Percentiles rank a stretch among this genome's conserved stretches.
phyloP scores from a whole-genome alignment of 495 filamentous ascomycete genomes.

The Gamarada debralockiae region DNA sequence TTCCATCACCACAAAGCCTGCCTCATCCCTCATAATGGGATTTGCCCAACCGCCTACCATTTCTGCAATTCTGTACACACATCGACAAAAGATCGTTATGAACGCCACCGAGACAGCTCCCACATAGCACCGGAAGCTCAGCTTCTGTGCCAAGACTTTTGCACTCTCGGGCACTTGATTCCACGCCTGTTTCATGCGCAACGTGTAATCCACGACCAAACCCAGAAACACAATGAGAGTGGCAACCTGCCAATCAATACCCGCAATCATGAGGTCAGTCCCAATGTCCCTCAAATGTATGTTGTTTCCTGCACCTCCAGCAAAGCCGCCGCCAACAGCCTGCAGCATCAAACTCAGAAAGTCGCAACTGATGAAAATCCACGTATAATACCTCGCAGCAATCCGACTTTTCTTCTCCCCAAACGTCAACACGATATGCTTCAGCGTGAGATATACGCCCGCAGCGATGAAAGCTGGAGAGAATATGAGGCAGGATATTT shows the following conservation, averaged over 20 bases:
- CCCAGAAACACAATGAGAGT: constrained; percentile 36
- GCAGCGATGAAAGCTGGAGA: constrained; percentile 48
- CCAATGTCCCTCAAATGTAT: constrained; percentile 47
- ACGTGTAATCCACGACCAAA: constrained; percentile 22
- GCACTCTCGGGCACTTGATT: neutral
- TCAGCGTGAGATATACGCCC: constrained; percentile 59
- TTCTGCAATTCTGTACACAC: neutral
- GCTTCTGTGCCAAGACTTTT: neutral
- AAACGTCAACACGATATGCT: constrained; percentile 49
- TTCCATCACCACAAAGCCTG: neutral
- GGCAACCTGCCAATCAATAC: constrained; percentile 52
- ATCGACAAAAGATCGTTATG: too few species aligned
- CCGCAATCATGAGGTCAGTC: constrained; percentile 68
- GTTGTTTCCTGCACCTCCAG: constrained; percentile 43
- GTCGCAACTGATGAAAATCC: constrained; percentile 54
- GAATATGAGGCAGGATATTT: neutral
- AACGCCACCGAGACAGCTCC: too few species aligned
- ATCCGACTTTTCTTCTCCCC: constrained; percentile 53
- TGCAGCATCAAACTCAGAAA: constrained; percentile 58
- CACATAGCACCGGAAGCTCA: neutral
- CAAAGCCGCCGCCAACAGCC: constrained; percentile 53
- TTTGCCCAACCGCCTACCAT: neutral
- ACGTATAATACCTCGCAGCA: too few species aligned
- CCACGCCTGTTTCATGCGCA: neutral
- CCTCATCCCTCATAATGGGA: neutral